Base-by-base conservation (phyloP, 495 filamentous ascomycete species). In the Delitschia confertaspora region DNA sequence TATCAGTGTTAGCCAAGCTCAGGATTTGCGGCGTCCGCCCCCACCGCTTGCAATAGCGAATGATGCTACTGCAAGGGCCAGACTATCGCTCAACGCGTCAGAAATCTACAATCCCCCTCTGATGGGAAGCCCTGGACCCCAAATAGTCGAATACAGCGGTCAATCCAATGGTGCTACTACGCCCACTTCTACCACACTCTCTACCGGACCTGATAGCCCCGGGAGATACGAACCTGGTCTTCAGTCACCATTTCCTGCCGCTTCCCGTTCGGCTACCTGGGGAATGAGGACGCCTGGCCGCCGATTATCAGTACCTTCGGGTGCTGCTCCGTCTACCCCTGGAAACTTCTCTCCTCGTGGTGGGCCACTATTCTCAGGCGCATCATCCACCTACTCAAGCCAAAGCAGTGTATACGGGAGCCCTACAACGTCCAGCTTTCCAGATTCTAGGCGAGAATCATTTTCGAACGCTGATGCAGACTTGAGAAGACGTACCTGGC, bases 401-500 rank as follows among this genome's bases (percentile, higher is more conserved):
- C 54, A 69, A 38, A 70, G 69, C 38, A 78, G 74, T 33, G 71
- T 79, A 23, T 70, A 80, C 51, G 67, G 74, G 4, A 93, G 85
- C 43, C 86, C 88, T 3, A 87, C 83, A 1, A 72, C 68, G 24
- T 79, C 79, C 3, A 71, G 71, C 6, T 80, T 83, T 32, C 70
- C 71, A 5, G 72, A 74, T 48, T 73, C 79, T 3, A 70, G 83
- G 27, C 70, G 80, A 23, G 83, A 93, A 31, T n/a, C n/a, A n/a
- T n/a, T n/a, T n/a, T 76, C 76, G 3, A 68, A 73, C 1, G 68
- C 76, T 2, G 85, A 89, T 46, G 79, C 84, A 17, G 83, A 88
- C 35, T 79, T 79, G 74, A 77, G 85, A 47, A 67, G 88, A 44
- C 71, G 86, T 34, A 95, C 88, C 6, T 95, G 88, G 88, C 88